phyloP scores from a whole-genome alignment of 1,139 yeast genomes.

The Pichia kudriavzevii region DNA sequence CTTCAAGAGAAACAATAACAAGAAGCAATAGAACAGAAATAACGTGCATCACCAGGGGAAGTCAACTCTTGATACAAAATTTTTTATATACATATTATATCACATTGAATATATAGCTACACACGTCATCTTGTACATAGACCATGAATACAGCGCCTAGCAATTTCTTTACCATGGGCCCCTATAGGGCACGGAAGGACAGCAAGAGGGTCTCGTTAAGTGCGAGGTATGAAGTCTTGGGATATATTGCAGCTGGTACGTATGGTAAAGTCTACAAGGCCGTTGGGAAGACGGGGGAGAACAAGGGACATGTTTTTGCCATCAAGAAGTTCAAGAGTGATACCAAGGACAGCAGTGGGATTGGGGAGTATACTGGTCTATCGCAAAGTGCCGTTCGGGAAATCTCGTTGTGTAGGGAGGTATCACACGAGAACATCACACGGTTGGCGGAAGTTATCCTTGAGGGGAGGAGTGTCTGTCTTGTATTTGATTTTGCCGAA shows the following conservation, averaged over 20 bases:
- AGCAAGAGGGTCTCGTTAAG: conserved; percentile 61
- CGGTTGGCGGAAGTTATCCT: conserved; percentile 76
- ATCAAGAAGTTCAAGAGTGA: conserved; percentile 94
- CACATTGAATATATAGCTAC: too few relatives aligned
- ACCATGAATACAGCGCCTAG: conserved; percentile 42
- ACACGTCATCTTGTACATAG: too few relatives aligned
- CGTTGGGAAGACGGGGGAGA: conserved; percentile 28
- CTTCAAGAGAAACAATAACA: too few relatives aligned
- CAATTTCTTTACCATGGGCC: conserved; percentile 62
- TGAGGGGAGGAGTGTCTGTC: conserved; percentile 84
- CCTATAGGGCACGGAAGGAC: conserved; percentile 70
- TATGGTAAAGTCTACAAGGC: conserved; percentile 97
- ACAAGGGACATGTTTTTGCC: conserved; percentile 42
- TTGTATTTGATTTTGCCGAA: conserved; percentile 94
- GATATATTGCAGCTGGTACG: conserved; percentile 98
- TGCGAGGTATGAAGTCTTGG: conserved; percentile 77
- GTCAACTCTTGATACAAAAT: too few relatives aligned
- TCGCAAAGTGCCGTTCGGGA: conserved; percentile 96
- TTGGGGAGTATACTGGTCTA: conserved; percentile 84
- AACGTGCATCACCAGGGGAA: too few relatives aligned
- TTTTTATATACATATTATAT: too few relatives aligned
- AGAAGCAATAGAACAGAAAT: too few relatives aligned
- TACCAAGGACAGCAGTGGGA: conserved; percentile 81
- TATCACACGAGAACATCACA: conserved; percentile 72
- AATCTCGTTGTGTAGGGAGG: conserved; percentile 89